phyloP scores from a whole-genome alignment of 768 basidiomycete species.

The Trametopsis cervina region DNA sequence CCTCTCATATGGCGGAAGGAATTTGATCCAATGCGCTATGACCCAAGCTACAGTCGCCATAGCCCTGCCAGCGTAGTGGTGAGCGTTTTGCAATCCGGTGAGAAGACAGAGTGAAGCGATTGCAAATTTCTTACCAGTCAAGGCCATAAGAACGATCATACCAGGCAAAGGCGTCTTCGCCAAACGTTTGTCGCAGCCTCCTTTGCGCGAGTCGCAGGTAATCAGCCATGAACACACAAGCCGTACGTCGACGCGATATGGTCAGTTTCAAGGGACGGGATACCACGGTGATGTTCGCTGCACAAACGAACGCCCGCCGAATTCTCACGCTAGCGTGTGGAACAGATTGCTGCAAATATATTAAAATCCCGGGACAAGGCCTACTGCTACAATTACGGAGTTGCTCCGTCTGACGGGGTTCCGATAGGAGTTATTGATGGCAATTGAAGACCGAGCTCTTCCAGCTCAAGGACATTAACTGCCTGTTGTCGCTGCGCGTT shows the following conservation, averaged over 20 bases:
- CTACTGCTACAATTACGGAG: too few species aligned
- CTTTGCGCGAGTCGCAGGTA: constrained; percentile 3
- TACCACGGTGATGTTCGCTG: too few species aligned
- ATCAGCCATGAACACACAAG: too few species aligned
- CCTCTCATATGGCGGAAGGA: constrained; percentile 36
- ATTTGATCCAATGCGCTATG: constrained; percentile 31
- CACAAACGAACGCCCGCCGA: too few species aligned
- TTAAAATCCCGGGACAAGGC: too few species aligned
- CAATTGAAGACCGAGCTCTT: neutral
- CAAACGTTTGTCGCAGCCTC: constrained; percentile 14
- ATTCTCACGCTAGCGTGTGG: too few species aligned
- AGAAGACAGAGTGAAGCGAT: too few species aligned
- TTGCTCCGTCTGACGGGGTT: too few species aligned
- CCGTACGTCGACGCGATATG: too few species aligned
- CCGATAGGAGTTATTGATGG: neutral
- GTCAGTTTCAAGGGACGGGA: too few species aligned
- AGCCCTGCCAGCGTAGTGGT: constrained; percentile 17
- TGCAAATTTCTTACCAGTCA: constrained; percentile 53
- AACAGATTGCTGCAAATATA: too few species aligned
- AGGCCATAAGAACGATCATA: constrained; percentile 35
- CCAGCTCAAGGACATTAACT: neutral
- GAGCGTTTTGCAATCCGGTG: constrained; percentile 19
- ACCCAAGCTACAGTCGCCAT: constrained; percentile 34
- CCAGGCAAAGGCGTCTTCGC: constrained; percentile 22
- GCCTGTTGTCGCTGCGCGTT: neutral